Evolutionary conservation across 345 rosid species (phyloP).

Genomic region (Rhodamnia argentea): DNA sequence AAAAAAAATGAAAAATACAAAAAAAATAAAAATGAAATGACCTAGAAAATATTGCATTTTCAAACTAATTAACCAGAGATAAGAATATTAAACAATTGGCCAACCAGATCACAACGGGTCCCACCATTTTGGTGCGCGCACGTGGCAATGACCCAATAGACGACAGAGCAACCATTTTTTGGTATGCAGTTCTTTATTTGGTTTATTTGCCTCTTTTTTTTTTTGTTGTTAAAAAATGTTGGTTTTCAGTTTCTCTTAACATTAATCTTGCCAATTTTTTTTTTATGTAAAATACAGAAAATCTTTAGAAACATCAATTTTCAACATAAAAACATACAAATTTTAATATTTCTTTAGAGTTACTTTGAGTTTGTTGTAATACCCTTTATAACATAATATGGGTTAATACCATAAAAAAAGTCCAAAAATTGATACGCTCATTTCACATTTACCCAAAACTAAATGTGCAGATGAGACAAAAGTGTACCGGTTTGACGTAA

Average conservation of each 20-base stretch:
- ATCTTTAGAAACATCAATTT: background rate
- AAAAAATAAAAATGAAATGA: background rate
- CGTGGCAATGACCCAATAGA: background rate
- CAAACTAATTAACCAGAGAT: background rate
- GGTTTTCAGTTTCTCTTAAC: background rate
- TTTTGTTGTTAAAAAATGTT: background rate
- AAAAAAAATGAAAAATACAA: rapidly evolving
- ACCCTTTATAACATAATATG: background rate
- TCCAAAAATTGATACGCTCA: rapidly evolving
- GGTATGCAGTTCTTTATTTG: background rate
- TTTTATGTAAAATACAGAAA: background rate
- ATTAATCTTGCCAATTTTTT: background rate
- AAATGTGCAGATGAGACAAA: too few relatives aligned
- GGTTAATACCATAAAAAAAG: background rate
- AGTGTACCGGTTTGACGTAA: too few relatives aligned
- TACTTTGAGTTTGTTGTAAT: background rate
- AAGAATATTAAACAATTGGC: background rate
- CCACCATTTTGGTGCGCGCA: background rate
- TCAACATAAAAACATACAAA: background rate
- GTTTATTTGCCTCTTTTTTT: background rate
- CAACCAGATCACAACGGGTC: background rate
- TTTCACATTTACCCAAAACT: background rate
- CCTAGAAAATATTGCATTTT: background rate
- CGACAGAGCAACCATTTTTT: background rate
- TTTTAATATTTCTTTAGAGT: background rate